Evolutionary conservation across 2,329 filamentous ascomycete genomes (phyloP), one percentile per base, ranked within the genome.

Genomic region (Lachnellula willkommii): DNA sequence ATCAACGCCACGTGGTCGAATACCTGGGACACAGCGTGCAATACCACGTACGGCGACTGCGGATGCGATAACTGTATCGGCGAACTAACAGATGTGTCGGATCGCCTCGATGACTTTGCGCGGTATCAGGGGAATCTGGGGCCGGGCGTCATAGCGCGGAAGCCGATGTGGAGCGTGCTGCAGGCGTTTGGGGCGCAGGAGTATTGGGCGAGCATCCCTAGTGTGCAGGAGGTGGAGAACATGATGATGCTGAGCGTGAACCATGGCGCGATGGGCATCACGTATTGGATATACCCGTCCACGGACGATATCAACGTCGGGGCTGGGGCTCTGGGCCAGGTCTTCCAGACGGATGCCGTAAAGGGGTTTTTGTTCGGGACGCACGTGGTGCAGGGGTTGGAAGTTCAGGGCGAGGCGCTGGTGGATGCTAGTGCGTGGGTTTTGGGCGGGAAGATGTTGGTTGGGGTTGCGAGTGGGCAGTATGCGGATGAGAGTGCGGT

Each of bases 21-120:
- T 1, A 70, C 70, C 15, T 80, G 75, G 60, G 65, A 72, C 56
- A 80, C 77, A 0, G 61, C 66, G 1, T 78, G 76, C 61, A 80
- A 80, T 63, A 60, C 65, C 1, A 79, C 77, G 0, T 80, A 80
- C 58, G 78, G 77, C 35, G 60, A 57, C 35, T 79, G 77, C 59
- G 77, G 77, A 15, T 80, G 78, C 60, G 78, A 80, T 54, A 71
- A 77, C 60, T 80, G 78, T 20, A 40, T 54, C 26, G 61, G 63
- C 5, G 50, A 51, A 24, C 54, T 63, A 15, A 39, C 53, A 39
- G 63, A 65, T 17, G 56, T 79, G 26, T 68, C 72, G 0, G 64
- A 66, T 3, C 72, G 76, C 1, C 60, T 77, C 2, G 73, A 78
- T 47, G 61, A 64, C 2, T 73, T 74, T 50, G 61, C 65, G 6